Conservation (phyloP, 306 rosid species). For the Vachellia pachyceras region DNA sequence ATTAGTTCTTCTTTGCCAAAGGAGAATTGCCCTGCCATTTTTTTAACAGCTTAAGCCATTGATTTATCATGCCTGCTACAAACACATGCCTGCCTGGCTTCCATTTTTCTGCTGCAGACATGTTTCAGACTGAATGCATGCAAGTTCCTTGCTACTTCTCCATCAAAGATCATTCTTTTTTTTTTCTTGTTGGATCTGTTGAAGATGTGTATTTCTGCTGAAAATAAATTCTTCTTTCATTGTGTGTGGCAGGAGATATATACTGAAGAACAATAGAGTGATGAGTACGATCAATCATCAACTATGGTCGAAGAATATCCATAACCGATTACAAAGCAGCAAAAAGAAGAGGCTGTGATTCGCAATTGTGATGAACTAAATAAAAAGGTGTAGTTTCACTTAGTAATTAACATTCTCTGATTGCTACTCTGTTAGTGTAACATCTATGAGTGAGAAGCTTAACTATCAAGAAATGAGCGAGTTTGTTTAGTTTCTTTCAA, state of each 20-base stretch:
- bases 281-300: neutral
- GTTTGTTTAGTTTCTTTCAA: neutral
- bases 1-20: conserved; percentile 52
- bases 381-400: neutral
- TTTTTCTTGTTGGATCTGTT: neutral
- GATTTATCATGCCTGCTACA: neutral
- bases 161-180: neutral
- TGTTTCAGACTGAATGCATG: conserved; percentile 10
- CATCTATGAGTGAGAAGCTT: conserved; percentile 9
- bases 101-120: conserved; percentile 11
- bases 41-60: conserved; percentile 30
- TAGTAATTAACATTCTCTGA: neutral
- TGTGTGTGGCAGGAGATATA: neutral
- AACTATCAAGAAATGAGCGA: neutral
- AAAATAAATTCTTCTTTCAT: neutral
- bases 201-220: neutral
- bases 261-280: neutral
- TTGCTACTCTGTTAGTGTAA: neutral
- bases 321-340: neutral
- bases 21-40: conserved; percentile 79
- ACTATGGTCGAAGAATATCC: neutral
- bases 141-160: conserved; percentile 3
- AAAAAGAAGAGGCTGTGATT: neutral
- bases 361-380: neutral
- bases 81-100: neutral